Base-by-base conservation (phyloP, 371 early-diverging fungal species). In the Phascolomyces articulosus region DNA sequence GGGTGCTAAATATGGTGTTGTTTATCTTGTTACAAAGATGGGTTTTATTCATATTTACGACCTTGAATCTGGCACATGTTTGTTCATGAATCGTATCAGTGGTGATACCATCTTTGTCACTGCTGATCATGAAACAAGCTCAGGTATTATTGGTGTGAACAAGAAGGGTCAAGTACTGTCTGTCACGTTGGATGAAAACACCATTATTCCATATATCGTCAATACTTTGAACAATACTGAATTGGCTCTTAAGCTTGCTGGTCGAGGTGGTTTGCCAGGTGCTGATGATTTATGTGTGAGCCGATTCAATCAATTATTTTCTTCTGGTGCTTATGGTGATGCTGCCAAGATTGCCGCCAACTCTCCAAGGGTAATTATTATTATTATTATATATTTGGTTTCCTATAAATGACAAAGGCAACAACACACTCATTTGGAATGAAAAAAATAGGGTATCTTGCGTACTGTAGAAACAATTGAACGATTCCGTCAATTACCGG, bases 21-120 rank as follows among this genome's bases (percentile, higher is more conserved):
- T 96, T 61, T 98, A 89, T 77, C 75, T 98, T 57, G 93, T 98
- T 48, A 98, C 98, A 64, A 98, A 98, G 82, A 93, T 90, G 74
- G 98, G 98, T n/a, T 98, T 92, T 73, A 92, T 98, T 63, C 98
- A 98, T 72, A 80, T 98, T 29, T 98, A 95, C 78, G 97, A 97
- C 69, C 83, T 98, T 48, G 97, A 96, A 74, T 85, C 93, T 10
- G 98, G 96, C 31, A 87, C 90, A 16, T 94, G 95, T 76, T 90
- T 98, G 55, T 98, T 91, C 79, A 95, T 95, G 91, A 97, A 98
- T 82, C 89, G 98, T 64, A 97, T 98, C 66, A 93, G 92, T 67
- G 94, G 92, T 34, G 99, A 98, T 60, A 96, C 99, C 26, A 93
- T 98, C 62, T 98, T 98, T 85, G 94, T 95, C 40, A 95, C 98